Base-by-base conservation (phyloP, 208 protist species). In the Spongospora subterranea region DNA sequence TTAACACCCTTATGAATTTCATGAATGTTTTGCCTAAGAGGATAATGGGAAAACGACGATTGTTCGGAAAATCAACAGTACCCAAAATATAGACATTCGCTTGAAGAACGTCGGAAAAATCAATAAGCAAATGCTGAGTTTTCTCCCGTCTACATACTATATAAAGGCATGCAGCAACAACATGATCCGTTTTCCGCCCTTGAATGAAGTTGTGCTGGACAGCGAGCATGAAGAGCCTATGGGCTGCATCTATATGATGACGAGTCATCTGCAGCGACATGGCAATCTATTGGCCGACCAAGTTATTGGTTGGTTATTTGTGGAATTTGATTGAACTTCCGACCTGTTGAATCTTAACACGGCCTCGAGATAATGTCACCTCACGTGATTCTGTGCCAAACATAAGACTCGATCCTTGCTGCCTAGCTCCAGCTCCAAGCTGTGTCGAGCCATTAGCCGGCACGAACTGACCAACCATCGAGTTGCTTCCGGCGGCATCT, bases 121-220 rank as follows among this genome's bases (percentile, higher is more conserved):
- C 96, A 50, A 97, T 94, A 17, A 97, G 90, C 91, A 96, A 93
- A 90, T 96, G 90, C 0, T 92, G 90, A 0, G 93, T 96, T 82
- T 91, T 94, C 54, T 96, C 92, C n/a, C 93, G 89, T 24, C 95
- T 90, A 90, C 95, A 97, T 6, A 96, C 93, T 43, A 95, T 92
- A 90, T 97, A 97, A 6, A 97, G 82, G 91, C 96, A 97, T 1
- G 95, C 91, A n/a, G 95, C 95, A 40, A 93, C 91, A 29, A 97
- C 95, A 39, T 94, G 46, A 38, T 94, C 77, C 39, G 93, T 93
- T 41, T 54, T 82, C 0, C 94, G 91, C 29, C 95, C 95, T 77
- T 95, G 94, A 65, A 93, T 94, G 65, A 96, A 96, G 89, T 95
- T 95, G 90, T 92, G 90, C 71, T 95, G 89, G 0, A 95, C 64